Evolutionary conservation across 192 early-diverging fungal species (phyloP), one percentile per base, ranked within the genome.

Genomic region (Coemansia erecta): DNA sequence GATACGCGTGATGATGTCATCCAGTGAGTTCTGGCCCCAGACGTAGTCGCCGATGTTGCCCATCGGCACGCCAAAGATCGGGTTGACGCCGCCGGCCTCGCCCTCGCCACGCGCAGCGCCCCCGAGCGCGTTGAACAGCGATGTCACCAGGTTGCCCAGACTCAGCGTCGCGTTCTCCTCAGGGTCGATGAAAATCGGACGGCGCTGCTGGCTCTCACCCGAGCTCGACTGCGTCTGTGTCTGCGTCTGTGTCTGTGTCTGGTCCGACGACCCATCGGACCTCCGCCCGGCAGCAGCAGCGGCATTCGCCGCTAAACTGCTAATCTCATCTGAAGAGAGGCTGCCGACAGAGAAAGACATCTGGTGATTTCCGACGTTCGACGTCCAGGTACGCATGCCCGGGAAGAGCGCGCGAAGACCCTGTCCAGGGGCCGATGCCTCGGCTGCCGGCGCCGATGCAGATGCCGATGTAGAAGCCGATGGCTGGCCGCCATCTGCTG

Each of bases 1-100:
- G 66, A 89, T 70, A 57, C 89, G 91, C 8, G 91, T 85, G 44
- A 98, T 90, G 53, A 98, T 91, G 64, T 91, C 88, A 70, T 97
- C 95, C 17, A 94, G 80, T 17, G 86, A 91, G 57, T 77, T 66
- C 42, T 90, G 87, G 28, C 90, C 89, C 76, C 90, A 90, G 8
- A 83, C 95, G 73, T 97, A 97, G 77, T 97, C 94, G 44, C 84
- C 83, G 24, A 86, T 81, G 47, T 88, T 81, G 28, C 83, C 85
- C 2, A 77, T 66, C n/a, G 80, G 72, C 14, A 77, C 62, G 13
- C 70, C 77, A 68, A 77, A 72, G 17, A 82, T 40, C 2, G 71
- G 58, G 12, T 48, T 54, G 15, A 26, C 39, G 11, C 60, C 72
- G 39, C 62, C 55, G 9, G 44, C 51, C 10, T 64, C 75, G 33